These are phyloP conservation scores for Trichoderma afroharzianum DNA, from an alignment of 2,329 filamentous ascomycete genomes.

Conservation along the genomic window DNA sequence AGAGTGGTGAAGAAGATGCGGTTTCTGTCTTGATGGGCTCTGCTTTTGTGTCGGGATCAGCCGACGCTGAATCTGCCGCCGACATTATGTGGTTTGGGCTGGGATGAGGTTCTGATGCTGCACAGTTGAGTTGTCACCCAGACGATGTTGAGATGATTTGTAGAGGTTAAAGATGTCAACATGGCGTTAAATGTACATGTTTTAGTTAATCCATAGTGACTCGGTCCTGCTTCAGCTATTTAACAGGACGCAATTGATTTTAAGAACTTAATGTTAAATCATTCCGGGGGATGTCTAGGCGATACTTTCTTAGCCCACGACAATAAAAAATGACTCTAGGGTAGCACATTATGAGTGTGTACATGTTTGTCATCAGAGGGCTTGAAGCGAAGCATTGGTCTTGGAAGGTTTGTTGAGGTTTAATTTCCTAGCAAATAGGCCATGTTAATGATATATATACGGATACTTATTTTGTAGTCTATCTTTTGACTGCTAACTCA, in stretches of 20 bases:
- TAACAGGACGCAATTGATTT: neutral
- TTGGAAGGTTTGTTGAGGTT: neutral
- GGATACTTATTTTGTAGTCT: neutral
- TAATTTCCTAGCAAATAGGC: neutral
- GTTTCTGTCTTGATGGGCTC: neutral
- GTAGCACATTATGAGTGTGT: neutral
- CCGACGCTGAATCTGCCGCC: neutral
- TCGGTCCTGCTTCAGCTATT: neutral
- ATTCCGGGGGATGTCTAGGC: neutral
- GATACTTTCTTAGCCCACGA: neutral
- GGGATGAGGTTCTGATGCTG: neutral
- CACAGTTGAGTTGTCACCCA: neutral
- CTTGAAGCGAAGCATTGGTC: neutral
- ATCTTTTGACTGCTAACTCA: neutral
- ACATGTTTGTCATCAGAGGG: neutral
- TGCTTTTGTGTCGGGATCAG: neutral
- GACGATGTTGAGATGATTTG: neutral
- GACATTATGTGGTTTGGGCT: neutral
- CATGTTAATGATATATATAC: neutral
- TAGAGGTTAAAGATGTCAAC: neutral
- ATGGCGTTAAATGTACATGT: neutral
- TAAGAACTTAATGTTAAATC: neutral
- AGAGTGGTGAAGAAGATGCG: constrained; percentile 2
- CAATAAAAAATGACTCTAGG: neutral
- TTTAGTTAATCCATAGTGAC: neutral